phyloP scores from a whole-genome alignment of 352 stramenopile species.

The Pythium sp. region DNA sequence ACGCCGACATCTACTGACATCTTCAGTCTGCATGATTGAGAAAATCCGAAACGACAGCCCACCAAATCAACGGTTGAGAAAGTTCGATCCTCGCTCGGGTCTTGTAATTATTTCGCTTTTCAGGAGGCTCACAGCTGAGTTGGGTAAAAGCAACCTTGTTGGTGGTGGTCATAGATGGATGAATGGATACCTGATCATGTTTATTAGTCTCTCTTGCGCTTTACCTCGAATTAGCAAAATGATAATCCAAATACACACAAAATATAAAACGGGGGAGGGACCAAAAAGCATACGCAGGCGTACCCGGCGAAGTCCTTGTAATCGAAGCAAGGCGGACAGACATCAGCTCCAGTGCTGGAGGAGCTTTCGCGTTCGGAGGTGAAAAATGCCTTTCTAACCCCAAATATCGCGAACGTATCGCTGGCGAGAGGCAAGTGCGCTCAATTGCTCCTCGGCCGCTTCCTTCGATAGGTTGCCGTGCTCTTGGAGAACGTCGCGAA shows the following conservation, averaged over 20 bases:
- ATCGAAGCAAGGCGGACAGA: not conserved
- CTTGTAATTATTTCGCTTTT: not conserved
- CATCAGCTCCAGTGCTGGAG: not conserved
- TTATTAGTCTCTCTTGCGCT: constrained; percentile 18
- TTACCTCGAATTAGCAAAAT: constrained; percentile 6
- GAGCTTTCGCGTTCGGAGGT: not conserved
- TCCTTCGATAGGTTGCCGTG: constrained; percentile 52
- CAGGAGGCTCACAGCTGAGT: not conserved
- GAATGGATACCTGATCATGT: not conserved
- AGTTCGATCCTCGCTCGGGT: not conserved
- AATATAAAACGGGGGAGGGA: constrained; percentile 29
- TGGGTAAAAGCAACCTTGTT: not conserved
- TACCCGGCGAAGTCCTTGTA: not conserved
- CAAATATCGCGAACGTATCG: constrained; percentile 91
- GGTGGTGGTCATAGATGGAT: too few species aligned
- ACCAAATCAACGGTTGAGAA: not conserved
- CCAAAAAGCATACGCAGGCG: not conserved
- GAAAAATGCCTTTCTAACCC: constrained; percentile 27
- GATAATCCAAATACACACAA: constrained; percentile 12
- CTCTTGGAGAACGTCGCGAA: constrained; percentile 77
- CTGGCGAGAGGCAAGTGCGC: constrained; percentile 54
- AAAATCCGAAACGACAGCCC: constrained; percentile 2
- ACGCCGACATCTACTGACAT: not conserved
- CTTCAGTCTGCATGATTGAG: not conserved
- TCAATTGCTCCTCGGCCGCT: constrained; percentile 59